Conservation (phyloP, 1,284 basidiomycete species). For the Vanrija humicola region DNA sequence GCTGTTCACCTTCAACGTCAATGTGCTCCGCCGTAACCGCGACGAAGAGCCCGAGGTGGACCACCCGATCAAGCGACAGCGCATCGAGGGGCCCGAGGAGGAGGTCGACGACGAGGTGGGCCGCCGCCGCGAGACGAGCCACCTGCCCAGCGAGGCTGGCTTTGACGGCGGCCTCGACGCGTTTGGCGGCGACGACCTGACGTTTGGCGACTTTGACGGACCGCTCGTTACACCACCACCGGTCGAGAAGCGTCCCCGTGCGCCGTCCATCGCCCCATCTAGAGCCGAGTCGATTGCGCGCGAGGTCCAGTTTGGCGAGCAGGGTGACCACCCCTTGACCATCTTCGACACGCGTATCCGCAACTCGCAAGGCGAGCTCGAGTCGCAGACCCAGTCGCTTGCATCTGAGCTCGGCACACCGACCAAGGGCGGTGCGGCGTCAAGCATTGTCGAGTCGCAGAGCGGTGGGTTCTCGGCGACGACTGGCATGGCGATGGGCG, state of each 20-base stretch:
- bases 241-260: slow-evolving; percentile 8
- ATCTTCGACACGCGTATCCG: slow-evolving; percentile 65
- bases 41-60: slow-evolving; percentile 34
- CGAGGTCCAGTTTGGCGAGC: slow-evolving; percentile 35
- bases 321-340: slow-evolving; percentile 66
- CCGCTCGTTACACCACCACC: slow-evolving; percentile 1
- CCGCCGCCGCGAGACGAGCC: slow-evolving; percentile 53
- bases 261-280: slow-evolving; percentile 32
- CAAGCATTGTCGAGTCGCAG: neutral
- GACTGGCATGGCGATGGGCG: slow-evolving; percentile 80
- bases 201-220: slow-evolving; percentile 9
- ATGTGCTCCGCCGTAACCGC: slow-evolving; percentile 50
- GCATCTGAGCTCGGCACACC: slow-evolving; percentile 1
- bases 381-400: slow-evolving; percentile 2
- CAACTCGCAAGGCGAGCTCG: slow-evolving; percentile 3
- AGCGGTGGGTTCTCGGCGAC: slow-evolving; percentile 75
- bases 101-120: slow-evolving; percentile 2
- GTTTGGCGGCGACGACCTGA: slow-evolving; percentile 10
- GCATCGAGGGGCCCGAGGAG: slow-evolving; percentile 15
- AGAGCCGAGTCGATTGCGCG: slow-evolving; percentile 51
- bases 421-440: neutral
- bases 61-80: slow-evolving; percentile 27
- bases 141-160: slow-evolving; percentile 14
- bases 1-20: slow-evolving; percentile 76
- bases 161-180: slow-evolving; percentile 12